These are phyloP conservation scores for Cutaneotrichosporon sp. DNA, from an alignment of 1,284 basidiomycete species.

Conservation along the genomic window DNA sequence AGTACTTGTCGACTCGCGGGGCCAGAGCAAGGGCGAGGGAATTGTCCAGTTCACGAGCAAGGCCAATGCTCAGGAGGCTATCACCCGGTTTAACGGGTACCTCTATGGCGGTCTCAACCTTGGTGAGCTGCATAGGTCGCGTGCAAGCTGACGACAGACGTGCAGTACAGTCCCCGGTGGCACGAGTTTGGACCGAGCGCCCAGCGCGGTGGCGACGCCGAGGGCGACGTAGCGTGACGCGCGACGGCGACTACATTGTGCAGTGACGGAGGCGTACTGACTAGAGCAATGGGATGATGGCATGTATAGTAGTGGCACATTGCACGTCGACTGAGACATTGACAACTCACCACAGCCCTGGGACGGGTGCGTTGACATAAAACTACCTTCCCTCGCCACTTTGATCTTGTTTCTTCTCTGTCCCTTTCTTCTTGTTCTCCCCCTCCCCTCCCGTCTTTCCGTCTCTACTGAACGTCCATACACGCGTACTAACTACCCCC, in stretches of 20 bases:
- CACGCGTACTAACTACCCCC: no score
- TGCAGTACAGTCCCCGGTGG: slow-evolving; percentile 86
- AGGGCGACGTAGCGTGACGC: not conserved
- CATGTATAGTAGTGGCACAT: no score
- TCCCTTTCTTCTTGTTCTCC: not conserved
- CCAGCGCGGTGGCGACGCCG: slow-evolving; percentile 71
- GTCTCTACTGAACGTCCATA: no score
- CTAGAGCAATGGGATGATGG: no score
- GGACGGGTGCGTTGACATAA: no score
- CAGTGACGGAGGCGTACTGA: not conserved
- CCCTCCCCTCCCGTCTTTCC: not conserved
- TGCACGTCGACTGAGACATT: no score
- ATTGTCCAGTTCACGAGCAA: slow-evolving; percentile 91
- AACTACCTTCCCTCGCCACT: not conserved
- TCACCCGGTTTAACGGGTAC: slow-evolving; percentile 86
- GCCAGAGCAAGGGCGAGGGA: slow-evolving; percentile 85
- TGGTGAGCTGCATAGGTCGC: slow-evolving; percentile 50
- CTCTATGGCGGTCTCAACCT: slow-evolving; percentile 83
- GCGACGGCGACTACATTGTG: not conserved
- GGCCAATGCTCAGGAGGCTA: slow-evolving; percentile 85
- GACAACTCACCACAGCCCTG: no score
- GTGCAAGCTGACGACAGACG: slow-evolving; percentile 55
- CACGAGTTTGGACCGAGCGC: slow-evolving; percentile 79
- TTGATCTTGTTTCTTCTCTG: not conserved
- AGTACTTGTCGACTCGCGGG: slow-evolving; percentile 78